phyloP scores from a whole-genome alignment of 352 stramenopile genomes.

The Globisporangium orthogonon region DNA sequence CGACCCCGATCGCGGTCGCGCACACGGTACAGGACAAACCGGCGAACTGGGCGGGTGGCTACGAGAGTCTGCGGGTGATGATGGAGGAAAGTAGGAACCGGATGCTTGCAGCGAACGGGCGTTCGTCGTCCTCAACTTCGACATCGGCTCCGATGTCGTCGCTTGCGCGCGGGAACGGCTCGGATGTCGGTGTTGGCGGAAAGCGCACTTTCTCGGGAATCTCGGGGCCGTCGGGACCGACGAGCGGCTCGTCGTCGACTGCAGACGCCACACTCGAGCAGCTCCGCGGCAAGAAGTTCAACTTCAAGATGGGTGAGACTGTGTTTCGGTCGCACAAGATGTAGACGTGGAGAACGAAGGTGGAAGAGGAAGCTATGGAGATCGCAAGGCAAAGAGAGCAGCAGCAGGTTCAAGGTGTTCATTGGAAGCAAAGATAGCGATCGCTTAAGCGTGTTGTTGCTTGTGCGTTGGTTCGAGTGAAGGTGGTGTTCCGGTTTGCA shows the following conservation, averaged over 20 bases:
- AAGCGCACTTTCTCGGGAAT: constrained; percentile 27
- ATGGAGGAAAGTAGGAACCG: constrained; percentile 84
- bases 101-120: constrained; percentile 21
- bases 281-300: constrained; percentile 82
- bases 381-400: background rate
- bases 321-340: constrained; percentile 79
- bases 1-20: constrained; percentile 67
- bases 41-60: constrained; percentile 70
- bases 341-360: constrained; percentile 10
- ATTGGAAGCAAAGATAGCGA: background rate
- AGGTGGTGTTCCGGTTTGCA: no score
- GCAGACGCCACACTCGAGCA: constrained; percentile 53
- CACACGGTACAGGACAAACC: constrained; percentile 81
- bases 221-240: background rate
- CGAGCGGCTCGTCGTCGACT: background rate
- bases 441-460: background rate
- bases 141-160: background rate
- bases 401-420: no score
- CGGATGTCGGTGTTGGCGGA: constrained; percentile 15
- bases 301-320: constrained; percentile 80
- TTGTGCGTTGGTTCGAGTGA: background rate
- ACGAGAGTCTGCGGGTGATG: constrained; percentile 72
- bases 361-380: background rate
- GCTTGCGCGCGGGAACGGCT: constrained; percentile 9
- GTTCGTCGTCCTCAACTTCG: background rate